Base-by-base conservation (phyloP, 2,329 filamentous ascomycete genomes). In the Lojkania enalia region DNA sequence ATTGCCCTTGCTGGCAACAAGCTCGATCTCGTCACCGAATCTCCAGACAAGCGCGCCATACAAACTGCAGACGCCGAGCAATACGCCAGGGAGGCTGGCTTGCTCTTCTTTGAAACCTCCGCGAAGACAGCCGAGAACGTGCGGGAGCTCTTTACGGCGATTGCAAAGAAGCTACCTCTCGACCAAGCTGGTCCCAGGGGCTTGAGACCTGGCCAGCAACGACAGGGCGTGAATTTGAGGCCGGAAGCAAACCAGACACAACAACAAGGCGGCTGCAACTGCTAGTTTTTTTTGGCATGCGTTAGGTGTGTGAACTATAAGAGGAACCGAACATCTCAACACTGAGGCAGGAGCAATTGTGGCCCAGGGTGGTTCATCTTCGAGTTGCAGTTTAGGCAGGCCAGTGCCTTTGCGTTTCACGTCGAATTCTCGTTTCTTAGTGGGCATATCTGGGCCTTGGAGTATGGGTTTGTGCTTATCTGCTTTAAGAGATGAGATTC, bases 1-100 rank as follows among this genome's bases (percentile, higher is more conserved):
- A 99, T 99, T 66, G 94, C 94, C 35, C 84, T 99, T 32, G 94
- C 92, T 41, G 94, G 94, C 53, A 99, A 99, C 81, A 97, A 99
- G 77, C 80, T 96, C 66, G 94, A 99, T 80, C 78, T 99, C 60
- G 94, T 96, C 52, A 91, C 85, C 53, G 91, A 96, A 67, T 88
- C 89, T 69, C 92, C 92, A 36, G 92, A 96, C 71, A 97, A 97
- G 82, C 87, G 94, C 65, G 94, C 91, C 31, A 94, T 99, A 51
- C 70, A 85, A 49, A 87, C 88, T 16, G 87, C 87, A 57, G 94
- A 99, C 61, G 95, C 94, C 56, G 90, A 96, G 74, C 90, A 91
- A 42, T 99, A 99, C 69, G 91, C 94, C 42, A 86, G 85, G 57
- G 94, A 99, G 74, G 90, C 92, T 39, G 90, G 90, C 31, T 82